Evolutionary conservation across 2,329 filamentous ascomycete genomes (phyloP).

Genomic region (Verticillium nonalfalfae): DNA sequence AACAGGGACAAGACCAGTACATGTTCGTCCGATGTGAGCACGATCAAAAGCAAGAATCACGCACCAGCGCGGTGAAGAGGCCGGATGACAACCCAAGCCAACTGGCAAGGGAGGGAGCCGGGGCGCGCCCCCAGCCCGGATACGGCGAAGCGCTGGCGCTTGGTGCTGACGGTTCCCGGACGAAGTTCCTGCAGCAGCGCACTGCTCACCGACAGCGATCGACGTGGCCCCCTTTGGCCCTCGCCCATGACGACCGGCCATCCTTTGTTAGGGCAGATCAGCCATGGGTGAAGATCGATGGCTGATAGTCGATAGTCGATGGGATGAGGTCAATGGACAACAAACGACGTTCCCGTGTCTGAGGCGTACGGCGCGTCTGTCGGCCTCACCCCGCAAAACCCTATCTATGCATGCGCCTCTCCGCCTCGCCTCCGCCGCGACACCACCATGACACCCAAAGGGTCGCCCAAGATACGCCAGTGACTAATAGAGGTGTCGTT

Average conservation of each 20-base stretch:
- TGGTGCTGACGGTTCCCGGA: neutral
- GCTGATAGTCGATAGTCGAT: neutral
- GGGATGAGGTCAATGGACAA: neutral
- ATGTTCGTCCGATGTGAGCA: neutral
- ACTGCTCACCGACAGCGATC: neutral
- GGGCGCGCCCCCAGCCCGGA: neutral
- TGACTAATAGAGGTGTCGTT: slow-evolving; percentile 1
- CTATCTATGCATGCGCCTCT: neutral
- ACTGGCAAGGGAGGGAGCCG: neutral
- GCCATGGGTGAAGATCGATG: neutral
- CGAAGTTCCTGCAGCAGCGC: neutral
- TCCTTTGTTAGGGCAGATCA: neutral
- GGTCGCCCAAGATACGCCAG: neutral
- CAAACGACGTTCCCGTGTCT: neutral
- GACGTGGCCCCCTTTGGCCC: neutral
- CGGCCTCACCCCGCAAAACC: neutral
- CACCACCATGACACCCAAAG: neutral
- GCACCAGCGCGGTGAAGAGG: neutral
- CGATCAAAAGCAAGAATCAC: neutral
- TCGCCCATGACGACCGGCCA: neutral
- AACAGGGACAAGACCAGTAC: neutral
- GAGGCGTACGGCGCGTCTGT: neutral
- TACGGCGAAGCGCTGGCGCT: neutral
- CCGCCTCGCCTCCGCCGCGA: neutral
- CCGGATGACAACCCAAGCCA: neutral